Evolutionary conservation across 2,329 filamentous ascomycete genomes (phyloP), one percentile per base, ranked within the genome.

Genomic region (Calonectria fujianensis): DNA sequence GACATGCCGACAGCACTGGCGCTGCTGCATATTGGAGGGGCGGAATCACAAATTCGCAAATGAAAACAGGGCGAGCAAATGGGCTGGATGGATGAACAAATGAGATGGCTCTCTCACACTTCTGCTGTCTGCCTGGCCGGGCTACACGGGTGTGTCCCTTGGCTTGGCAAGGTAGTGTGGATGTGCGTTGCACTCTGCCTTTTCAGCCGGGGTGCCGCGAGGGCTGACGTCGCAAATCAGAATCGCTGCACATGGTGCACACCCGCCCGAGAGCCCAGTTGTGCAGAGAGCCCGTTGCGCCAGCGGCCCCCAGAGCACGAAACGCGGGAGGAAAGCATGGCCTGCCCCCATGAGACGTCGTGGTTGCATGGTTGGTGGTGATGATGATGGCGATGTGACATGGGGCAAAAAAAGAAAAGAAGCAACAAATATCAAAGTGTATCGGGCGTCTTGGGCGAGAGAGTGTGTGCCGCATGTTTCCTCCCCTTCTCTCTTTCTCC

Each of bases 61-160:
- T 67, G 64, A 67, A 67, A 67, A 51, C 48, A 67, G 48, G 64
- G 64, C 64, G 64, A 50, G n/a, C 64, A 48, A 35, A 39, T 24
- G 7, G 45, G 29, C 64, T 20, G 9, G 45, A 20, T 24, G 9
- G 20, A 24, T 4, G 45, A 63, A 7, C 57, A 41, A 29, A 63
- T 41, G 16, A 48, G 4, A 48, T 48, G 24, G 35, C 35, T 29
- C 35, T 41, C 57, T 41, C 14, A 7, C n/a, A 4, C 24, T 24
- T 29, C n/a, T 59, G 32, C n/a, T 59, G 32, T 63, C 32, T 63
- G 57, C 57, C n/a, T 18, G 37, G 24, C 35, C 35, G 37, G 32
- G 37, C 24, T 63, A 41, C 24, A 63, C 35, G 37, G n/a, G 31
- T 41, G 39, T 16, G 57, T 63, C 37, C 57, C 57, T 63, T 41